These are phyloP conservation scores for Elaeagnus macrophylla DNA, from an alignment of 306 rosid species.

Conservation along the genomic window DNA sequence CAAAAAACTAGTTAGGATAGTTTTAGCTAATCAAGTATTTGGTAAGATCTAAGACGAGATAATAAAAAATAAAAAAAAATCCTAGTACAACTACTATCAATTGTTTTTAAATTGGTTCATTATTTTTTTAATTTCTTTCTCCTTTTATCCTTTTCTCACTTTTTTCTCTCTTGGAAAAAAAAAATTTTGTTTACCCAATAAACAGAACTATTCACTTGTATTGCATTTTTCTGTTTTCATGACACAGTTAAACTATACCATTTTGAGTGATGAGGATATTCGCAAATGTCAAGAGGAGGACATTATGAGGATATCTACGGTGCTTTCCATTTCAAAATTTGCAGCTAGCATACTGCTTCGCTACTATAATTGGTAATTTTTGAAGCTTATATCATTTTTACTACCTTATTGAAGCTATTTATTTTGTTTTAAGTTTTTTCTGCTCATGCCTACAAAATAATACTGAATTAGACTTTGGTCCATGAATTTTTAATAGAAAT, in stretches of 20 bases:
- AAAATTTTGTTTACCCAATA: too few species aligned
- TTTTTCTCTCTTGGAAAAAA: not conserved
- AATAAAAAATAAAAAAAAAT: too few species aligned
- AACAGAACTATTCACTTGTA: not conserved
- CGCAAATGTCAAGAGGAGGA: conserved; percentile 52
- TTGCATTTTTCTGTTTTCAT: conserved; percentile 5
- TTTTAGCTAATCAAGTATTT: too few species aligned
- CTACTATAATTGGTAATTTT: conserved; percentile 46
- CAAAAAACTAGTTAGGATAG: too few species aligned
- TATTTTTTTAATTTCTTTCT: too few species aligned
- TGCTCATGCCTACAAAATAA: not conserved
- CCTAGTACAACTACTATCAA: too few species aligned
- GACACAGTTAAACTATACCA: conserved; percentile 44
- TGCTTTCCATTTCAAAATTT: conserved; percentile 47
- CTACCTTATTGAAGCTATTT: not conserved
- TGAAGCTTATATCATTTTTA: not conserved
- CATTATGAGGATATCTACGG: conserved; percentile 40
- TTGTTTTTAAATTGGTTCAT: too few species aligned
- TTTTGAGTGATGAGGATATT: conserved; percentile 49
- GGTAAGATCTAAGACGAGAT: too few species aligned
- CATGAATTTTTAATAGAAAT: too few species aligned
- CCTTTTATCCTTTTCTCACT: not conserved
- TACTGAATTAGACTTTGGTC: too few species aligned
- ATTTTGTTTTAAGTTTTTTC: not conserved
- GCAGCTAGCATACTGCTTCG: conserved; percentile 55